phyloP scores from a whole-genome alignment of 495 filamentous ascomycete species.

The Aspergillus indologenus region DNA sequence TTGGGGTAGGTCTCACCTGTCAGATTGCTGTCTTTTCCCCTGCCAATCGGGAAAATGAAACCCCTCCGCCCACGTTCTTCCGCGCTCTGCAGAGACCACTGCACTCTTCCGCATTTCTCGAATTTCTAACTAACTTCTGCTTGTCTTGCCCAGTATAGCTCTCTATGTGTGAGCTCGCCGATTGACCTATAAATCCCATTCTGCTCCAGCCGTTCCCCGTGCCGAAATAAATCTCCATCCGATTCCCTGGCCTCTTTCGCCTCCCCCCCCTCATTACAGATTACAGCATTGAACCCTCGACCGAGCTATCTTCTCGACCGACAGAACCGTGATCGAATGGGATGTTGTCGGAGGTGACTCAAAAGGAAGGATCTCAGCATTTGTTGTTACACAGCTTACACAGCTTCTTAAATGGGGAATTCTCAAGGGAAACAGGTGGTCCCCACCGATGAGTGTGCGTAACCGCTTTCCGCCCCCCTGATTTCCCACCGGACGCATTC shows the following conservation, averaged over 20 bases:
- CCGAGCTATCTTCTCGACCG: conserved; percentile 6
- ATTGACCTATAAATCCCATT: conserved; percentile 16
- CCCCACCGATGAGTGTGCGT: conserved; percentile 88
- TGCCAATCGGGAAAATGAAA: conserved; percentile 13
- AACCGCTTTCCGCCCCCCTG: conserved; percentile 1
- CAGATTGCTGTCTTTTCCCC: neutral
- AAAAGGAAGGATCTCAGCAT: conserved; percentile 21
- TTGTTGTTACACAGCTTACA: conserved; percentile 24
- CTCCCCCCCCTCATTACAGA: neutral
- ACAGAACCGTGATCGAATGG: conserved; percentile 23
- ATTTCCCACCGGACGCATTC: conserved; percentile 11
- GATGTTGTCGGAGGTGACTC: conserved; percentile 33
- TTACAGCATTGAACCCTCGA: neutral
- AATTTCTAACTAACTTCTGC: conserved; percentile 11
- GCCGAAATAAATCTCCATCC: neutral
- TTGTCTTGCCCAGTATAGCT: conserved; percentile 13
- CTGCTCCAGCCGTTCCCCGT: conserved; percentile 2
- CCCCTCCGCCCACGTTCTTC: conserved; percentile 20
- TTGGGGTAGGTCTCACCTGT: conserved; percentile 17
- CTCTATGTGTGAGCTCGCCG: conserved; percentile 14
- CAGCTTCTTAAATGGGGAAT: conserved; percentile 73
- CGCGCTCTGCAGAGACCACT: conserved; percentile 9
- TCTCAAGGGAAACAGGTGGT: conserved; percentile 88
- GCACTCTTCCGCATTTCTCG: conserved; percentile 16
- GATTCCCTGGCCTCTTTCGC: neutral